Base-by-base conservation (phyloP, 306 rosid genomes). In the Clitoria ternatea region DNA sequence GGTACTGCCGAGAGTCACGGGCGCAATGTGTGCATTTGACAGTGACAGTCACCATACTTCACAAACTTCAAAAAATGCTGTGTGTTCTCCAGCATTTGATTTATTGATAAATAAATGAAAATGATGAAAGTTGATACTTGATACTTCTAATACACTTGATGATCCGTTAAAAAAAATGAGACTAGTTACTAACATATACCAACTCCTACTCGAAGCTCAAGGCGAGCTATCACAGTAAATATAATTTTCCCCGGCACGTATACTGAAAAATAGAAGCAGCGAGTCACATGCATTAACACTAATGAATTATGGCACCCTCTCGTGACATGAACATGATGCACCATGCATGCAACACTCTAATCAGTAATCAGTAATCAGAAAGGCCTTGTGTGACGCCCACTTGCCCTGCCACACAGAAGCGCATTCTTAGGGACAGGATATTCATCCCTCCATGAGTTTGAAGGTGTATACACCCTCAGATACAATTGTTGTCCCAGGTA, bases 401-500 rank as follows among this genome's bases (percentile, higher is more conserved):
- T 78, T 2, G 92, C 97, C 53, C 92, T 69, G 32, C 98, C 98
- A 71, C 97, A 94, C 7, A 94, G 92, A 72, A 87, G 83, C 1
- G 97, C 96, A 48, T 94, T 90, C 82, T 67, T 86, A 3, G 99
- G 97, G 52, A 94, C 84, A 0, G 96, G 96, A 47, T 61, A 59
- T 73, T 94, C 97, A 40, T 94, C 99, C 57, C 99, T 85, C 62
- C 18, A 78, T 43, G 97, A 94, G n/a, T 82, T 77, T 0, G 95
- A 83, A 47, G 81, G 6, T 11, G 99, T 84, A 60, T 73, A 89
- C 13, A 94, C 99, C 61, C 97, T 79, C 23, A 94, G 83, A 81
- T 94, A 94, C 50, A 90, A 85, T 77, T 94, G 99, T 43, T 94
- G 99, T 18, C 99, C 99, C 89, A 94, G 44, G 80, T 94, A 94